Conservation (phyloP, 345 rosid genomes). For the Rhodamnia rubescens region DNA sequence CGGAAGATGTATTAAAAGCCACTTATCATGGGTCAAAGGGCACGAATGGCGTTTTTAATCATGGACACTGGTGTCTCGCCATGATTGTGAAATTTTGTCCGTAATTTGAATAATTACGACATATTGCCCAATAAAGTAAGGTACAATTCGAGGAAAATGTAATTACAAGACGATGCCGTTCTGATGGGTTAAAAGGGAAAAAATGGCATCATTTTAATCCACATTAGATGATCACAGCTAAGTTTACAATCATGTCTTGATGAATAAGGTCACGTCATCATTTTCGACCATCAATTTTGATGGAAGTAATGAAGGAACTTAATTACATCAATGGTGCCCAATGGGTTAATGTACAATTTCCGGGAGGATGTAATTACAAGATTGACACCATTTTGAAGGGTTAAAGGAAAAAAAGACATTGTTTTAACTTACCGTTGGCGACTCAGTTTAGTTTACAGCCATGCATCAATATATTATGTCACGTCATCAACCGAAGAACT, state of each 20-base stretch:
- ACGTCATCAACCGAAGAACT: not conserved
- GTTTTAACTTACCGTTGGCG: accelerated
- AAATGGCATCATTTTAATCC: not conserved
- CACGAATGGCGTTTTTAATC: no score
- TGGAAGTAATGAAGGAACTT: not conserved
- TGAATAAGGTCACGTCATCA: not conserved
- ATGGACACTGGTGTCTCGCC: no score
- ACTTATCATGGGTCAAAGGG: no score
- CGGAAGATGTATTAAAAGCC: no score
- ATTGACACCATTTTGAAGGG: not conserved
- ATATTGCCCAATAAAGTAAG: not conserved
- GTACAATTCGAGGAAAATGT: not conserved
- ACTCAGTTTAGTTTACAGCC: not conserved
- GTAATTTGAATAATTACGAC: no score
- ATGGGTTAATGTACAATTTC: not conserved
- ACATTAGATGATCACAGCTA: not conserved
- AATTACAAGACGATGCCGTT: not conserved
- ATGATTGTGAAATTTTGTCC: no score
- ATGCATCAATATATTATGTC: not conserved
- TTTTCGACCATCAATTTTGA: no score
- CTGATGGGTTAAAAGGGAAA: not conserved
- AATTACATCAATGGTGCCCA: not conserved
- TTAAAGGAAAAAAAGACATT: not conserved
- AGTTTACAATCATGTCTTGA: not conserved
- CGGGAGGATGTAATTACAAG: not conserved